Evolutionary conservation across 495 filamentous ascomycete genomes (phyloP), one percentile per base, ranked within the genome.

Genomic region (Glarea lozoyensis): DNA sequence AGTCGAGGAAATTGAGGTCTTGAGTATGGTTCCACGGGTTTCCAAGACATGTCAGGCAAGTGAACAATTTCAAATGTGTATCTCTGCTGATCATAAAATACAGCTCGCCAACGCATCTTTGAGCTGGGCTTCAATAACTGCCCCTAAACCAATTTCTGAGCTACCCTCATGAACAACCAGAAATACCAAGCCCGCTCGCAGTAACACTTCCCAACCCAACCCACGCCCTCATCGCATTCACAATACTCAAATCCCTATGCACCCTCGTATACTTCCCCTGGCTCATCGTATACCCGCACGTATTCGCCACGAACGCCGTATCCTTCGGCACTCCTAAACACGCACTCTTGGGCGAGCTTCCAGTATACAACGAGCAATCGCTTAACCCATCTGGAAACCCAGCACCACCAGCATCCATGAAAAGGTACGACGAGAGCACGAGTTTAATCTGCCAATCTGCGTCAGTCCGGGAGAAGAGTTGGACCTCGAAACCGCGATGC

Each of bases 201-300:
- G 50, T 60, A 2, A 48, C 52, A 29, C 16, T 23, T 3, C 35
- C 20, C 43, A 60, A 48, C 1, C 58, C 58, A 18, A 57, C 45
- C 58, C 58, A 60, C 10, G 37, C 33, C 43, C 58, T 60, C 58
- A 60, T 60, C 1, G 54, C 58, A 53, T 60, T 60, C 2, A 60
- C 44, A 12, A 60, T 58, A 12, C 36, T 9, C 13, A 60, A 12
- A 44, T 60, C 58, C 15, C 57, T 45, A 40, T 57, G 54, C 29
- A 55, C 53, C 12, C 58, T 50, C 4, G 58, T 60, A 41, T 60
- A 60, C 40, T 43, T 49, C 2, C 57, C 58, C 1, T 40, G 22
- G 1, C 22, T 48, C 15, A 60, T 37, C 16, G 44, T 54, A 37
- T 60, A 60, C 2, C 34, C 55, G 30, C 57, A 60, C 1, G 46